Evolutionary conservation across 129 eudicot genomes (phyloP).

Genomic region (Flaveria ramosissima): DNA sequence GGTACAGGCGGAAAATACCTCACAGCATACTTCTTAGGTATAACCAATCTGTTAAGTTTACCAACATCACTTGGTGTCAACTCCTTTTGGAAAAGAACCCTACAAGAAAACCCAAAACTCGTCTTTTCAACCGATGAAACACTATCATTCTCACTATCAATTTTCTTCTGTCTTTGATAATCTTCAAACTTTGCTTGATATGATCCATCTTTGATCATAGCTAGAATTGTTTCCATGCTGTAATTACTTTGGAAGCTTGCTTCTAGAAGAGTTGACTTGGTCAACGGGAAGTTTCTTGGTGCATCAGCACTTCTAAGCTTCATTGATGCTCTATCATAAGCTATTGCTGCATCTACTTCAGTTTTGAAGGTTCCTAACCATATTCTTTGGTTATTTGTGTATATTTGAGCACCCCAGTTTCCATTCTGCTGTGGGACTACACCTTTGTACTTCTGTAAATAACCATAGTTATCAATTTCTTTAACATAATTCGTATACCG

Average conservation of each 20-base stretch:
- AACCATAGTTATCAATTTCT: conserved; percentile 18
- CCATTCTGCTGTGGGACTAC: conserved; percentile 72
- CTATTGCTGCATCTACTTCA: conserved; percentile 67
- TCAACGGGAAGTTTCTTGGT: conserved; percentile 60
- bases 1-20: conserved; percentile 46
- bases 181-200: conserved; percentile 60
- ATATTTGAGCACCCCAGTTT: conserved; percentile 87
- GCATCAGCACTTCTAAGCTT: conserved; percentile 51
- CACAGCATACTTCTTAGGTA: conserved; percentile 73
- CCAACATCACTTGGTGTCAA: conserved; percentile 90
- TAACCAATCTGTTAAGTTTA: conserved; percentile 70
- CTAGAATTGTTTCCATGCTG: conserved; percentile 41
- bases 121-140: conserved; percentile 10
- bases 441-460: conserved; percentile 61
- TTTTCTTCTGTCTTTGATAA: conserved; percentile 27
- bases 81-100: conserved; percentile 65
- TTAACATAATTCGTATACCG: neutral
- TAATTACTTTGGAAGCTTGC: conserved; percentile 54
- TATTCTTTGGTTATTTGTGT: conserved; percentile 64
- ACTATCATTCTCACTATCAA: conserved; percentile 2
- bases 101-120: conserved; percentile 34
- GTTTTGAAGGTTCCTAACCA: conserved; percentile 86
- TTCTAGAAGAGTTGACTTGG: conserved; percentile 44
- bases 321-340: conserved; percentile 77
- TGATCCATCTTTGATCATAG: conserved; percentile 77